Evolutionary conservation across 805 yeast genomes (phyloP), one percentile per base, ranked within the genome.

Genomic region (Suhomyces sp.): DNA sequence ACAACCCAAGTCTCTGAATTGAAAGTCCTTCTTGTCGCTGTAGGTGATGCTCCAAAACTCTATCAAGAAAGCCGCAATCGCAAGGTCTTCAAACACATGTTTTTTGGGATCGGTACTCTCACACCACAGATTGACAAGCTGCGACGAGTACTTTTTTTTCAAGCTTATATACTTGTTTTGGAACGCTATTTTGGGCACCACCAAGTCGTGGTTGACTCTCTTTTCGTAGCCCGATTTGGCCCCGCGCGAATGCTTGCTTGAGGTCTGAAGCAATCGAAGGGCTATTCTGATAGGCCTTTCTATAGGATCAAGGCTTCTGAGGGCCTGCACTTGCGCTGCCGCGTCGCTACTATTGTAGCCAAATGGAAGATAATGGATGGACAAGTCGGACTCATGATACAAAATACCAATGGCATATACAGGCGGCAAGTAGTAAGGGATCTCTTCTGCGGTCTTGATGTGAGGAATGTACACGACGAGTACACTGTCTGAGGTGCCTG

Each of bases 71-170:
- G 97, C 96, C 0, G 97, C 97, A 59, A 93, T 92, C 3, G 97
- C 96, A 49, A 93, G 81, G 66, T 93, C 98, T 73, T 93, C 98
- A 71, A 92, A 93, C 0, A 93, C 97, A 70, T 93, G 98, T 66
- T 93, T 93, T 59, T 86, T 81, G 2, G 97, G 97, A 68, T 93
- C 97, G 2, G 98, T 93, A 27, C 86, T 84, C 68, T 93, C 98
- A n/a, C 79, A 83, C 98, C 98, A 93, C 57, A 78, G 80, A 40
- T 85, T 88, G 10, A 91, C 91, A 46, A 93, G 71, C 15, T 72
- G 68, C 24, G 85, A 81, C 0, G 96, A 89, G 65, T 92, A 87
- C 66, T 85, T 87, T 66, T 87, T 88, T 68, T 93, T 93, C 61
- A 93, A 75, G 19, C 80, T 74, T 24, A 89, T 85, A 66, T 93